Conservation (phyloP, 228 moss, liverwort and hornwort genomes). For the Sphagnum fallax region DNA sequence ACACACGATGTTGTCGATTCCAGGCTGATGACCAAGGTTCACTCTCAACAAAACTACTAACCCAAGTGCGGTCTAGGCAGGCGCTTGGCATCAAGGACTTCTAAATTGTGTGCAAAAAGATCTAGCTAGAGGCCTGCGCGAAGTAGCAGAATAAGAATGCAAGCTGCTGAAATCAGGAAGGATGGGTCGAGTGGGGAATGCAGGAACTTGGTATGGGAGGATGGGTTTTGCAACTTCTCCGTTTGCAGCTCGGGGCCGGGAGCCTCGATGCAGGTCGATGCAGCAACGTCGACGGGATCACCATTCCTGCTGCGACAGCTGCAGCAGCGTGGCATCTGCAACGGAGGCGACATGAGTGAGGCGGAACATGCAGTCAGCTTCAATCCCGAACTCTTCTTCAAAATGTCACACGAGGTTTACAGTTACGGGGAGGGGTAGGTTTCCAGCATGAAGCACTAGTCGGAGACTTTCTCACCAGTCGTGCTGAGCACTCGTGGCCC, state of each 20-base stretch:
- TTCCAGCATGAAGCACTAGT: not conserved
- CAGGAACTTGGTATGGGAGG: slow-evolving; percentile 96
- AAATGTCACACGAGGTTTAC: slow-evolving; percentile 96
- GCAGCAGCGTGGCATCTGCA: slow-evolving; percentile 12
- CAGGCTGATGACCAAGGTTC: too few relatives aligned
- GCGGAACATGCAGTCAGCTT: slow-evolving; percentile 17
- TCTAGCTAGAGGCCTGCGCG: too few relatives aligned
- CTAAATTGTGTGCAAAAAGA: too few relatives aligned
- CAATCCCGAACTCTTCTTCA: slow-evolving; percentile 92
- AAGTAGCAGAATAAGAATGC: too few relatives aligned
- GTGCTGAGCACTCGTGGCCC: too few relatives aligned
- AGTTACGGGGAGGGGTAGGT: slow-evolving; percentile 90
- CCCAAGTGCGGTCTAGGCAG: too few relatives aligned
- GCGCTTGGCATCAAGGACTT: too few relatives aligned
- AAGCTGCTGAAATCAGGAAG: too few relatives aligned
- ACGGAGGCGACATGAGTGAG: slow-evolving; percentile 48
- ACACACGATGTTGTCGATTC: not conserved
- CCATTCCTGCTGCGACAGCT: slow-evolving; percentile 10
- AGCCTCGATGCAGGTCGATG: slow-evolving; percentile 6
- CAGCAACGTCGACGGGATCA: slow-evolving; percentile 3
- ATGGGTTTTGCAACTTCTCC: slow-evolving; percentile 84
- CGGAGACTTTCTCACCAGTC: too few relatives aligned
- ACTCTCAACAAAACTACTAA: too few relatives aligned
- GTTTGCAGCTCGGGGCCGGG: slow-evolving; percentile 21
- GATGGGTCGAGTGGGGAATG: not conserved